These are phyloP conservation scores for Candida vaughaniae DNA, from an alignment of 805 yeast species.

Conservation along the genomic window DNA sequence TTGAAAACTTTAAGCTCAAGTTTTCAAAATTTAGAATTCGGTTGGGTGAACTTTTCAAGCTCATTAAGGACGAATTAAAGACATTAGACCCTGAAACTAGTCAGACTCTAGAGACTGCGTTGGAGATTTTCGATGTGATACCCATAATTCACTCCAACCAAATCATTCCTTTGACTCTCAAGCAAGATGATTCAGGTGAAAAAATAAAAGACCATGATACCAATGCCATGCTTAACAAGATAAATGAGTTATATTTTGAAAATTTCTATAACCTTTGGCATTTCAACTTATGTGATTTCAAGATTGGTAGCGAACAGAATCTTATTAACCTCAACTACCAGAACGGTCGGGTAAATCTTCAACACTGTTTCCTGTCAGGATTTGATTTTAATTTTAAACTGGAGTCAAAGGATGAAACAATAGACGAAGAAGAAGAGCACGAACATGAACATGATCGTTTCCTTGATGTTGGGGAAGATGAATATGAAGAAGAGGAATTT, in stretches of 20 bases:
- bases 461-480: too few species aligned
- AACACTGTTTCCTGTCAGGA: constrained; percentile 53
- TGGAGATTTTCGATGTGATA: constrained; percentile 61
- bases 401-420: constrained; percentile 9
- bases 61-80: constrained; percentile 53
- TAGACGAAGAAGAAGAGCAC: constrained; percentile 14
- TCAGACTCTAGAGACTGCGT: constrained; percentile 51
- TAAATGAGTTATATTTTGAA: constrained; percentile 60
- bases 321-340: constrained; percentile 47
- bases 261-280: constrained; percentile 79
- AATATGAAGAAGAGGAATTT: constrained; percentile 17
- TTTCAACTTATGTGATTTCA: constrained; percentile 63
- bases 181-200: constrained; percentile 31
- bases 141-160: constrained; percentile 47
- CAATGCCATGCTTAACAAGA: constrained; percentile 18
- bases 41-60: constrained; percentile 62
- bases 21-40: constrained; percentile 61
- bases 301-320: constrained; percentile 15
- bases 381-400: constrained; percentile 57
- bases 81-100: constrained; percentile 34
- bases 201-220: constrained; percentile 27
- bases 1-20: constrained; percentile 62
- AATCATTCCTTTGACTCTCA: constrained; percentile 42
- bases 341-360: constrained; percentile 50
- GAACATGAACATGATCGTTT: constrained; percentile 9